A percentile compares a stretch with the other conserved stretches of the same genome.
These are phyloP conservation scores for Clitopilus passeckerianus DNA, from an alignment of 768 basidiomycete genomes.

Conservation along the genomic window DNA sequence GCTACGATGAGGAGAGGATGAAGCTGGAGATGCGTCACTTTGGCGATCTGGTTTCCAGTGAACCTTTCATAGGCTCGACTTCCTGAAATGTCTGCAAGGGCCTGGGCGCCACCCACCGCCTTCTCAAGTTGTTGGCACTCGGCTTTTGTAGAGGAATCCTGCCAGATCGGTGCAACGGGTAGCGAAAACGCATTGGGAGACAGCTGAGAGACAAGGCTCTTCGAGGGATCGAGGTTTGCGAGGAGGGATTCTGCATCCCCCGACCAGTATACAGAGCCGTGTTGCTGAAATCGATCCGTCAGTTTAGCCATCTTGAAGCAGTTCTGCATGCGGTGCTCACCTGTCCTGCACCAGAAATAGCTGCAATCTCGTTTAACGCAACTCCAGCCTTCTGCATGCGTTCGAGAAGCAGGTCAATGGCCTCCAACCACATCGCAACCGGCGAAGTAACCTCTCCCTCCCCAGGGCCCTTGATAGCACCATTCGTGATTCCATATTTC, in stretches of 20 bases:
- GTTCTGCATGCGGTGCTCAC: conserved; percentile 28
- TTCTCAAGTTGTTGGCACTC: conserved; percentile 71
- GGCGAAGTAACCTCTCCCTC: conserved; percentile 77
- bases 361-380: conserved; percentile 51
- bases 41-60: conserved; percentile 80
- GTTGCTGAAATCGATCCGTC: conserved; percentile 54
- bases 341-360: conserved; percentile 77
- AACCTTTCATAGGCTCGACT: conserved; percentile 86
- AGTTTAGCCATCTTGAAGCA: background rate
- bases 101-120: conserved; percentile 64
- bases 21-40: conserved; percentile 33
- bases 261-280: conserved; percentile 85
- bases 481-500: conserved; percentile 59
- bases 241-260: conserved; percentile 45
- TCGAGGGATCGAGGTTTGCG: conserved; percentile 43
- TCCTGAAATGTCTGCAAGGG: conserved; percentile 71
- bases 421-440: conserved; percentile 82
- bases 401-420: conserved; percentile 72
- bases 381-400: conserved; percentile 56
- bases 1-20: background rate
- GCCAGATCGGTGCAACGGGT: conserved; percentile 78
- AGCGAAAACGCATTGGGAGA: conserved; percentile 62
- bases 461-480: conserved; percentile 58
- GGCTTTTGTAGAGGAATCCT: conserved; percentile 78
- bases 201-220: conserved; percentile 55